Base-by-base conservation (phyloP, 257 asterid genomes). In the Scutellaria galericulata region DNA sequence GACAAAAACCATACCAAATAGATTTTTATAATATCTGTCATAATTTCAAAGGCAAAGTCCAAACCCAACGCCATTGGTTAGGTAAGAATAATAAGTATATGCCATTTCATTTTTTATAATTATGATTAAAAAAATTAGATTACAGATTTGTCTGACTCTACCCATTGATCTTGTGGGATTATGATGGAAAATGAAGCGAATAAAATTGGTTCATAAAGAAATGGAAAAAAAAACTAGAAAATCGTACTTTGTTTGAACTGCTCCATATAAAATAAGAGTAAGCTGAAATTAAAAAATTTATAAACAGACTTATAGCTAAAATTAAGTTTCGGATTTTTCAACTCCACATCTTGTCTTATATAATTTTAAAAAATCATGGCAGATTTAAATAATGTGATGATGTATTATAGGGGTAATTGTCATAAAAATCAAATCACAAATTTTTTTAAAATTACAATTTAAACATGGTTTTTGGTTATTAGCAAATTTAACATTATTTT, bases 1-100 rank as follows among this genome's bases (percentile, higher is more conserved):
- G 48, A 52, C 57, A 14, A 68, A 56, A 51, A 51, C 24, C 63
- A 52, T 64, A 73, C 78, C 72, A 54, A 73, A 64, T 64, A 73
- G 10, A 73, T 9, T 71, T 71, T 61, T 8, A 7, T 5, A 39
- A n/a, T 24, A 2, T 24, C 27, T 37, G 68, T 41, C 70, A 47
- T 42, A 52, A 67, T 75, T 52, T 58, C 50, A 50, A 75, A 35
- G 74, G 40, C 39, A 74, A 57, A 53, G 40, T 37, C 59, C 20
- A 53, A 42, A 40, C 64, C 52, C 52, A 15, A 27, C 51, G 69
- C 13, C 40, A 47, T 22, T 75, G 56, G 79, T 75, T 75, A 57
- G 63, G 79, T 50, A 13, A 20, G 47, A 48, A 65, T 31, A 8
- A 12, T 54, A 35, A 10, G 51, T 45, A 41, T 60, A 11, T 35